phyloP scores from a whole-genome alignment of 2,329 filamentous ascomycete species.

The Fusarium sp. region DNA sequence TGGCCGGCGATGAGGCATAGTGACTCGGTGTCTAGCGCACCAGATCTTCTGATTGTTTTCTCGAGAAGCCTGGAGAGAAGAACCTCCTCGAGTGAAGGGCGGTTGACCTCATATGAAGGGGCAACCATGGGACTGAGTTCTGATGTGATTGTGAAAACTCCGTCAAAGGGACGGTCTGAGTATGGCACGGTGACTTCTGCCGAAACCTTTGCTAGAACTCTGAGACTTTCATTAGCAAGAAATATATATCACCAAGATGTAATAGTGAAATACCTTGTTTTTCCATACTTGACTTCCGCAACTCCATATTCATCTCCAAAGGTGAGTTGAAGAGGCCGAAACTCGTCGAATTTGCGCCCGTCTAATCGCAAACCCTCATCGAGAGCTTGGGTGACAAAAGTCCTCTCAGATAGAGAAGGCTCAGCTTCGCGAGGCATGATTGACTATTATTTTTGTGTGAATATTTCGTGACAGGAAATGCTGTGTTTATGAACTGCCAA shows the following conservation, averaged over 20 bases:
- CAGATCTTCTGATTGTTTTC: constrained; percentile 91
- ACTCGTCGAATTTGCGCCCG: constrained; percentile 82
- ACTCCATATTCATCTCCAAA: constrained; percentile 94
- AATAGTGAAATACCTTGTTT: constrained; percentile 75
- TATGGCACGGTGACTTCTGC: constrained; percentile 89
- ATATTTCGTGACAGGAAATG: constrained; percentile 12
- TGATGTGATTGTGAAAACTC: constrained; percentile 90
- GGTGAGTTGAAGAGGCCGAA: constrained; percentile 77
- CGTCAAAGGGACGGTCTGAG: constrained; percentile 91
- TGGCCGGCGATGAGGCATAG: constrained; percentile 90
- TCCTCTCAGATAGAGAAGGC: constrained; percentile 87
- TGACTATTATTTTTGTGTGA: constrained; percentile 40
- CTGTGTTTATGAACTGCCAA: background rate
- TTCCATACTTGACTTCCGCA: constrained; percentile 86
- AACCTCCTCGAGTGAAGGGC: constrained; percentile 84
- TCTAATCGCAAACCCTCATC: constrained; percentile 85
- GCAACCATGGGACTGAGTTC: constrained; percentile 94
- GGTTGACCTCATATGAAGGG: constrained; percentile 86
- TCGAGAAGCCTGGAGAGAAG: constrained; percentile 90
- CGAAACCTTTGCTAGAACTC: constrained; percentile 85
- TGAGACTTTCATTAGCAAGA: constrained; percentile 50
- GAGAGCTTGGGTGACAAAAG: constrained; percentile 86
- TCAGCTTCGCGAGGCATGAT: constrained; percentile 92
- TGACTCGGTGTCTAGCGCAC: constrained; percentile 93
- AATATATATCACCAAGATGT: background rate